A percentile compares a stretch with the other conserved stretches of the same genome.
Conservation (phyloP, 2,329 filamentous ascomycete species). For the Cercospora nicotianae region DNA sequence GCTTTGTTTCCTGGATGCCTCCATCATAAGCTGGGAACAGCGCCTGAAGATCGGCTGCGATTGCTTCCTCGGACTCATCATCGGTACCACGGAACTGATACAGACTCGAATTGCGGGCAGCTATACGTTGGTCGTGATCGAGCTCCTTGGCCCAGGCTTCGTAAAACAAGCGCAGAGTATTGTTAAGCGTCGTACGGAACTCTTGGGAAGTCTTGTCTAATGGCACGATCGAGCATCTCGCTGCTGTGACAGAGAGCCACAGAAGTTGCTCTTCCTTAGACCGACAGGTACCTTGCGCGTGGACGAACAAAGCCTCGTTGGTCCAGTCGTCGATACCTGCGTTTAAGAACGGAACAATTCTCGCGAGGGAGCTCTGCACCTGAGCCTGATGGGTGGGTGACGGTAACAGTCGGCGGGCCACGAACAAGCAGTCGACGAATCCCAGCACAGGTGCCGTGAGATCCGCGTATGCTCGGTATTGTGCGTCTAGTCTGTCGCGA, state of each 20-base stretch:
- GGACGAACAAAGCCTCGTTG: slow-evolving; percentile 28
- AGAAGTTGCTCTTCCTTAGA: slow-evolving; percentile 29
- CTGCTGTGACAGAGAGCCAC: slow-evolving; percentile 28
- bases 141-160: slow-evolving; percentile 77
- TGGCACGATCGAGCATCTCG: slow-evolving; percentile 21
- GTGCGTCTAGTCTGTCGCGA: slow-evolving; percentile 65
- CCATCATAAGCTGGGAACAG: slow-evolving; percentile 79
- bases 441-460: slow-evolving; percentile 75
- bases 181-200: slow-evolving; percentile 56
- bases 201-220: slow-evolving; percentile 15
- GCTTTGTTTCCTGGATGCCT: slow-evolving; percentile 33
- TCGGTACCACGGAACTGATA: slow-evolving; percentile 80
- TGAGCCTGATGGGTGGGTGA: not conserved
- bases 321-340: slow-evolving; percentile 26
- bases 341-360: slow-evolving; percentile 30
- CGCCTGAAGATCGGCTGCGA: slow-evolving; percentile 72
- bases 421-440: slow-evolving; percentile 71
- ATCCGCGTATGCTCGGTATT: slow-evolving; percentile 81
- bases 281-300: slow-evolving; percentile 16
- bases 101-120: slow-evolving; percentile 70
- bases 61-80: slow-evolving; percentile 72
- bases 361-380: not conserved
- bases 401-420: slow-evolving; percentile 27
- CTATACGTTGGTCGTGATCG: slow-evolving; percentile 71
- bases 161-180: slow-evolving; percentile 71